These are phyloP conservation scores for Endotrypanum monterogeii DNA, from an alignment of 208 protist species.

Conservation along the genomic window DNA sequence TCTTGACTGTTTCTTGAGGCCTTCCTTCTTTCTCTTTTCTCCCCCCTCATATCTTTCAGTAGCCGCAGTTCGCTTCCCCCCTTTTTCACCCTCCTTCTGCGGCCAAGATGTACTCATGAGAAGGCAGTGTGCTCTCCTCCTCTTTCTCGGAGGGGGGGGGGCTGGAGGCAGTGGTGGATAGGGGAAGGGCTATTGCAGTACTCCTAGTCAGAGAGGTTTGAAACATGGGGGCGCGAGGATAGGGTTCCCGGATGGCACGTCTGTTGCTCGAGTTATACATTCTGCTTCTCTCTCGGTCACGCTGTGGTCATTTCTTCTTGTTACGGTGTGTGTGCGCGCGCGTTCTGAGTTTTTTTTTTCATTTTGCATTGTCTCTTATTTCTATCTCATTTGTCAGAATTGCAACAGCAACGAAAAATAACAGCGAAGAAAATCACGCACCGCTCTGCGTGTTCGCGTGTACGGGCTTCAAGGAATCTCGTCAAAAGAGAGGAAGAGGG, in stretches of 20 bases:
- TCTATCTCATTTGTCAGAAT: background rate
- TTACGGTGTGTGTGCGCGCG: background rate
- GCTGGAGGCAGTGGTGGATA: background rate
- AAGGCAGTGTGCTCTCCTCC: background rate
- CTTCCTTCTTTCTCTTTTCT: no score
- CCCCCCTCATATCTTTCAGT: no score
- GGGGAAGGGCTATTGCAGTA: background rate
- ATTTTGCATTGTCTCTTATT: background rate
- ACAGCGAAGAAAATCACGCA: background rate
- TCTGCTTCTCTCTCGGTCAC: no score
- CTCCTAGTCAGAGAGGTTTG: no score
- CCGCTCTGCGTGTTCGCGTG: background rate
- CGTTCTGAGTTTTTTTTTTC: background rate
- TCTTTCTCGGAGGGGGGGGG: background rate
- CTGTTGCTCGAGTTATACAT: no score
- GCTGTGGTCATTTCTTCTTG: background rate
- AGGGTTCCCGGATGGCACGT: no score
- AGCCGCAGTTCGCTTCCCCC: background rate
- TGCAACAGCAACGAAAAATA: background rate
- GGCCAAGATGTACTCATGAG: background rate
- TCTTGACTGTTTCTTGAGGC: background rate
- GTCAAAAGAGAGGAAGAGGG: no score
- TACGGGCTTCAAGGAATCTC: background rate
- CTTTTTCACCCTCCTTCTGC: background rate
- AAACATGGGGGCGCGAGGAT: no score